Evolutionary conservation across 176 grass and related monocot species (phyloP).

Genomic region (Carex myosuroides): DNA sequence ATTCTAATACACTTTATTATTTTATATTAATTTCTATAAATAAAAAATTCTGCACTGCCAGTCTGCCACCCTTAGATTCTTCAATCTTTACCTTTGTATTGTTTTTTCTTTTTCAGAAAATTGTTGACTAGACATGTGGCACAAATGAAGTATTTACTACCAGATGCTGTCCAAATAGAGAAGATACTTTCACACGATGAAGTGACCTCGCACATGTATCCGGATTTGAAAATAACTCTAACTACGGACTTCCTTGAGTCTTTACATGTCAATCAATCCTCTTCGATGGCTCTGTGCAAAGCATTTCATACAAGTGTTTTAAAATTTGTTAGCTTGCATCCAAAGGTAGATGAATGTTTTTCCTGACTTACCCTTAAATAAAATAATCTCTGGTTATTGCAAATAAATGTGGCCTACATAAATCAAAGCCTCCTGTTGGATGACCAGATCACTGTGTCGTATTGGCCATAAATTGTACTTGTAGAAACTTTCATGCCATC

Average conservation of each 20-base stretch:
- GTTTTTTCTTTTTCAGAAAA: constrained; percentile 39
- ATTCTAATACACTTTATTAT: no score
- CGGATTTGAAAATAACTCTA: constrained; percentile 82
- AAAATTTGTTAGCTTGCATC: constrained; percentile 47
- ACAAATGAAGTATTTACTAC: constrained; percentile 82
- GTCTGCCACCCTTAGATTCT: not conserved
- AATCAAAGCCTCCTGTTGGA: not conserved
- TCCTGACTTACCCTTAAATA: not conserved
- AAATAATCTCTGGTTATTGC: not conserved
- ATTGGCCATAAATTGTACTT: not conserved
- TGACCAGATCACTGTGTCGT: not conserved
- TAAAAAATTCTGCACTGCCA: not conserved
- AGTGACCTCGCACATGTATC: constrained; percentile 66
- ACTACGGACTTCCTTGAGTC: constrained; percentile 42
- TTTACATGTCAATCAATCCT: constrained; percentile 36
- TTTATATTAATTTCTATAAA: no score
- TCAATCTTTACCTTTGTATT: not conserved
- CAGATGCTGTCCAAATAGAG: constrained; percentile 77
- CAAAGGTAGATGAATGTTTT: constrained; percentile 49
- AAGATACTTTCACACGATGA: constrained; percentile 72
- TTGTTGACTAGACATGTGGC: constrained; percentile 61
- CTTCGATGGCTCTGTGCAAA: constrained; percentile 52
- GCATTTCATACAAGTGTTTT: constrained; percentile 71
- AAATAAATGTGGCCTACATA: not conserved
- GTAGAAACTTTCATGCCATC: not conserved